Conservation (phyloP, 2,329 filamentous ascomycete species). For the Colletotrichum liaoningense region DNA sequence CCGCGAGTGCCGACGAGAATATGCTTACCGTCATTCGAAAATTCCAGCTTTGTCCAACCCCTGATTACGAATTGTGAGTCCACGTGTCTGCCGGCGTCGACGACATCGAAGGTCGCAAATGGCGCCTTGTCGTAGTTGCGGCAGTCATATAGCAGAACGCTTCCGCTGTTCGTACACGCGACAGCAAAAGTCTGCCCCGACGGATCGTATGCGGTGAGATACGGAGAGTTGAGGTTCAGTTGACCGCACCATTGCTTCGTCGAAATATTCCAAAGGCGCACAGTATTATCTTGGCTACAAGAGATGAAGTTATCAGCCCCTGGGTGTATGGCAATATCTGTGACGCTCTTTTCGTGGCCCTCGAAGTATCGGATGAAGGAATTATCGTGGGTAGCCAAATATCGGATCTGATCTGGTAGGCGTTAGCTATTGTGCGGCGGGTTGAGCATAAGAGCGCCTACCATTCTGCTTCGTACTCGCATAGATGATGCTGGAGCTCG, state of each 20-base stretch:
- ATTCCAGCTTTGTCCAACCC: conserved; percentile 92
- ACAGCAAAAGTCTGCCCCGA: conserved; percentile 93
- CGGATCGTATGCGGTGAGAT: conserved; percentile 90
- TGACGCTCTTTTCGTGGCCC: conserved; percentile 88
- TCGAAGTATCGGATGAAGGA: conserved; percentile 96
- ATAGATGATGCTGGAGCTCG: conserved; percentile 90
- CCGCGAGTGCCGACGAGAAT: conserved; percentile 87
- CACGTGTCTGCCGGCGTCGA: conserved; percentile 62
- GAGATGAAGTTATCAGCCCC: conserved; percentile 92
- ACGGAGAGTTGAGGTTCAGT: conserved; percentile 82
- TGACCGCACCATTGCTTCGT: conserved; percentile 84
- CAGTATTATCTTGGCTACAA: conserved; percentile 89
- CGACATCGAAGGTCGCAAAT: conserved; percentile 86
- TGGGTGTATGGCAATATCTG: conserved; percentile 84
- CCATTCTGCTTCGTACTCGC: conserved; percentile 95
- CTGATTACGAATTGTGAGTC: conserved; percentile 69
- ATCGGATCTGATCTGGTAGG: conserved; percentile 67
- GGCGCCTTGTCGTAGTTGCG: conserved; percentile 94
- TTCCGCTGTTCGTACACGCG: conserved; percentile 82
- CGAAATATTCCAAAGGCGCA: conserved; percentile 89
- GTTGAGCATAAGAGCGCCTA: no score
- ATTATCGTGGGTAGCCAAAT: conserved; percentile 93
- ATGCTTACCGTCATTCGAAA: conserved; percentile 94
- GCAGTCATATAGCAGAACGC: conserved; percentile 89
- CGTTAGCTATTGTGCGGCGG: conserved; percentile 2